Evolutionary conservation across 2,329 filamentous ascomycete species (phyloP), one percentile per base, ranked within the genome.

Genomic region (Fusarium sp.): DNA sequence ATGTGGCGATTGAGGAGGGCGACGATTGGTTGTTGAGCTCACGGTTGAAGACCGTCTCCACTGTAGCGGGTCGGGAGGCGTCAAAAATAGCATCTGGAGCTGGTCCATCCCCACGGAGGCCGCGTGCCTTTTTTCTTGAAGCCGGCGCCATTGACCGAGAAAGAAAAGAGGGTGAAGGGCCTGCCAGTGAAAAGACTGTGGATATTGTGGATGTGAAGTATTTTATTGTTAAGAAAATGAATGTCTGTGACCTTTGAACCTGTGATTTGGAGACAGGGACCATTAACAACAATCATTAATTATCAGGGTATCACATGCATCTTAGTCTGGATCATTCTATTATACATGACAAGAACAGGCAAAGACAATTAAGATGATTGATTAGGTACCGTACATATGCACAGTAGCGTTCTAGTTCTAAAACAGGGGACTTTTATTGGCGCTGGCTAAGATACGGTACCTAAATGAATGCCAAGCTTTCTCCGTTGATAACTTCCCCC

Each of bases 31-130:
- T 34, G 34, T 22, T 57, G 54, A 20, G 45, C 40, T 69, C 44
- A 52, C 69, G 37, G 48, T 61, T 61, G 56, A 44, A 53, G 57
- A 54, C 47, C 27, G 55, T 57, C 53, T 29, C 69, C 69, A 70
- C 69, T 46, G 6, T 3, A 56, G 65, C 65, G 69, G 69, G 62
- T 72, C 62, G 27, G 29, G 40, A 56, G 71, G 61, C 67, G 56
- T 74, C 72, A 74, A 74, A 74, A 74, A 74, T 74, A 74, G 72
- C 65, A 74, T 57, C 70, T 63, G 63, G 60, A 56, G 57, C 56
- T 59, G 34, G 56, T 54, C 29, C 45, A 49, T 66, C 57, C 55
- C 69, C 59, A 65, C 40, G 65, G 65, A 65, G 67, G 65, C 70
- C 69, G 69, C 60, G 55, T 67, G 62, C 65, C 27, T 27, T 41